Evolutionary conservation across 805 yeast species (phyloP).

Genomic region (Metschnikowia dekortorum): DNA sequence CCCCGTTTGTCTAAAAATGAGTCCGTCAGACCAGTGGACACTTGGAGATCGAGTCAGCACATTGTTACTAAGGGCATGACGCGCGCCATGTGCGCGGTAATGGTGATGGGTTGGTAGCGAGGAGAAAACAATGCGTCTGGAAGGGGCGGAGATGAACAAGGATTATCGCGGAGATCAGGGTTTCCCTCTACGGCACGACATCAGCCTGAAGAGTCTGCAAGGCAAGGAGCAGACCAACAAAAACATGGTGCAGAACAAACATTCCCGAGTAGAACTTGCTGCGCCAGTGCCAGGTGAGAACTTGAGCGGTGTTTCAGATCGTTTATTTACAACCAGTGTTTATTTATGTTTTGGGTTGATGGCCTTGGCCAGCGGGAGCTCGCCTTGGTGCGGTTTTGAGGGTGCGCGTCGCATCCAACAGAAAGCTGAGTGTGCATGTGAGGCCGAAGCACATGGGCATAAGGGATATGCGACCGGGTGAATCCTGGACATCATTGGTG

Average conservation of each 20-base stretch:
- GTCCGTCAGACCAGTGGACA: background rate
- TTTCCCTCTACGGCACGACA: background rate
- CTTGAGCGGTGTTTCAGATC: background rate
- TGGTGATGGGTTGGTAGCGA: background rate
- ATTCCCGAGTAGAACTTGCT: background rate
- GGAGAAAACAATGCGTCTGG: background rate
- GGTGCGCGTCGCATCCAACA: background rate
- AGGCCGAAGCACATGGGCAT: background rate
- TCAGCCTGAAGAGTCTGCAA: background rate
- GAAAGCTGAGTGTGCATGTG: background rate
- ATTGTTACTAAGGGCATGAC: background rate
- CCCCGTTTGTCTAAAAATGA: too few species aligned
- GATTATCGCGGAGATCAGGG: background rate
- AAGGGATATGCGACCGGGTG: constrained; percentile 2
- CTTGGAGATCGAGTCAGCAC: background rate
- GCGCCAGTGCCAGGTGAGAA: background rate
- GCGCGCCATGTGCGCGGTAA: background rate
- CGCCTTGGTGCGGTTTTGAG: background rate
- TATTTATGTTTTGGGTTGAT: background rate
- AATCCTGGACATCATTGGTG: background rate
- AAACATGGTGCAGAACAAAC: background rate
- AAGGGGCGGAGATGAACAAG: background rate
- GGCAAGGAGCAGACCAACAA: too few species aligned
- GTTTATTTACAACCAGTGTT: background rate
- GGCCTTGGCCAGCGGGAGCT: background rate